phyloP scores from a whole-genome alignment of 371 early-diverging fungal species.

The Funneliformis caledonium region DNA sequence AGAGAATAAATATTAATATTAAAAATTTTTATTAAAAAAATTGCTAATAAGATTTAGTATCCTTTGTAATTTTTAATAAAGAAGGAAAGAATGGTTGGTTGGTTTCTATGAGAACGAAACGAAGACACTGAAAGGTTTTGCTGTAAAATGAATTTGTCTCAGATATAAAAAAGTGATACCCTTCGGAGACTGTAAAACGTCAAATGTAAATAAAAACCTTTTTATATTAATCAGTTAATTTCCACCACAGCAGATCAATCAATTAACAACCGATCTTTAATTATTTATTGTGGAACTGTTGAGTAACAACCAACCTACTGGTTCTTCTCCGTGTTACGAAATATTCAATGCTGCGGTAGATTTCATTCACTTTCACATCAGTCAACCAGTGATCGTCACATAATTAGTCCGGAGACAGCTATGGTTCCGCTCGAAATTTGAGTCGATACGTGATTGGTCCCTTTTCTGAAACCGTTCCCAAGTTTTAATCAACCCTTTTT shows the following conservation, averaged over 20 bases:
- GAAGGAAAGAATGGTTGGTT: not conserved
- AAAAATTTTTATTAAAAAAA: not conserved
- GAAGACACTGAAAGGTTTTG: not conserved
- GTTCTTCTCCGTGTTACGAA: too few species aligned
- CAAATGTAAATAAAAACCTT: not conserved
- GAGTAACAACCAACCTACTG: not conserved
- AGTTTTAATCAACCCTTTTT: too few species aligned
- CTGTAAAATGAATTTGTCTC: not conserved
- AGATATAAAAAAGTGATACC: not conserved
- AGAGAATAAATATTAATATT: not conserved
- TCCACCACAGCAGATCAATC: not conserved
- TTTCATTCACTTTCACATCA: too few species aligned
- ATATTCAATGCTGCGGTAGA: too few species aligned
- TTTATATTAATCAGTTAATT: constrained; percentile 1
- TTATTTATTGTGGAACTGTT: not conserved
- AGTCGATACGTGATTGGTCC: too few species aligned
- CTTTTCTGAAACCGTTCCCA: too few species aligned
- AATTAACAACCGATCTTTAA: not conserved
- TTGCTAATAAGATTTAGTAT: too few species aligned
- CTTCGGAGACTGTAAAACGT: not conserved
- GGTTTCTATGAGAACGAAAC: not conserved
- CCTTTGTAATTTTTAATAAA: not conserved
- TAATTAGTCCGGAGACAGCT: too few species aligned
- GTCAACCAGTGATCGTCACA: too few species aligned
- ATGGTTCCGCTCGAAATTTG: too few species aligned